Conservation (phyloP, 108 stramenopile genomes). For the Cyclotella distinguenda region DNA sequence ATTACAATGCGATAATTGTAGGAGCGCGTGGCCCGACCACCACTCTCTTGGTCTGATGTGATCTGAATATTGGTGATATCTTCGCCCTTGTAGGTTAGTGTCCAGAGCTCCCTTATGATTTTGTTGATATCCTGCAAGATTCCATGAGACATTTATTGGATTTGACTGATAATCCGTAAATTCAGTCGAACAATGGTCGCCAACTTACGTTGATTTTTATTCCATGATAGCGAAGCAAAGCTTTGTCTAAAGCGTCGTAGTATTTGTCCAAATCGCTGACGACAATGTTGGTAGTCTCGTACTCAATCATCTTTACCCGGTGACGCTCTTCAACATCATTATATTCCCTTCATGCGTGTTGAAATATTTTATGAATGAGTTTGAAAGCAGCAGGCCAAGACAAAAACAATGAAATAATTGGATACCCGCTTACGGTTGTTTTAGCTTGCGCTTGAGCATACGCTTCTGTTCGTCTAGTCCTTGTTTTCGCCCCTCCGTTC, state of each 20-base stretch:
- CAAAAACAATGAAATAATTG: background rate
- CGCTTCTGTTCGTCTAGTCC: slow-evolving; percentile 69
- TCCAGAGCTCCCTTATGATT: slow-evolving; percentile 96
- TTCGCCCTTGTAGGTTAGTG: slow-evolving; percentile 94
- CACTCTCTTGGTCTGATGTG: slow-evolving; percentile 85
- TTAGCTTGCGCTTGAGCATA: slow-evolving; percentile 51
- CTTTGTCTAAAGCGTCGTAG: slow-evolving; percentile 88
- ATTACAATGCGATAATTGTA: slow-evolving; percentile 99
- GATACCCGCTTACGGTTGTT: slow-evolving; percentile 26
- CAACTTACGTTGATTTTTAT: slow-evolving; percentile 80
- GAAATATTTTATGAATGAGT: background rate
- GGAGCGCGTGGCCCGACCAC: slow-evolving; percentile 55
- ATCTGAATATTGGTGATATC: slow-evolving; percentile 97
- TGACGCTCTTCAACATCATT: slow-evolving; percentile 87
- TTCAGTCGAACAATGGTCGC: too few relatives aligned
- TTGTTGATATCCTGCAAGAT: slow-evolving; percentile 98
- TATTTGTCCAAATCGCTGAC: slow-evolving; percentile 93
- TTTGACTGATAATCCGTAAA: background rate
- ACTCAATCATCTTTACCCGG: slow-evolving; percentile 80
- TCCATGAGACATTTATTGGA: background rate
- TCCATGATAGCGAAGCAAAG: slow-evolving; percentile 88
- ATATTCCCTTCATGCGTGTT: slow-evolving; percentile 57
- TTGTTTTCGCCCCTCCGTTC: slow-evolving; percentile 58
- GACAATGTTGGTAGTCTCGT: slow-evolving; percentile 90
- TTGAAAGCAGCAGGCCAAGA: background rate